Percentiles rank a stretch among this genome's conserved stretches.
Evolutionary conservation across 768 basidiomycete genomes (phyloP).

Genomic region (Chiua virens): DNA sequence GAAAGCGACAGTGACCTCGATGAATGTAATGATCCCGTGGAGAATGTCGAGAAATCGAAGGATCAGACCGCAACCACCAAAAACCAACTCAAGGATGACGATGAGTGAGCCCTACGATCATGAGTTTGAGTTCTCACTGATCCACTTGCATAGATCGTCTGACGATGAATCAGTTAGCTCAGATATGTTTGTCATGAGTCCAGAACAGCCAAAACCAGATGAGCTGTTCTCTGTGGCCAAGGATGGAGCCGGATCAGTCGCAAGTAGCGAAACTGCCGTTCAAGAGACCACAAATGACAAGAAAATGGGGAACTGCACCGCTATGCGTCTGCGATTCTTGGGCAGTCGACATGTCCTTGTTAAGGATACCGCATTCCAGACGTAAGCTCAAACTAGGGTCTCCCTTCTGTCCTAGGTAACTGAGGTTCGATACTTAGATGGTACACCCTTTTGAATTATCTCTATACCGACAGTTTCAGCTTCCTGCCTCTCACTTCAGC

Average conservation of each 20-base stretch:
- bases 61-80: neutral
- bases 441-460: constrained; percentile 40
- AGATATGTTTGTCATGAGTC: constrained; percentile 18
- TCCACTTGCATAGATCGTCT: constrained; percentile 2
- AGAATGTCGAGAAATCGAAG: neutral
- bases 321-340: constrained; percentile 10
- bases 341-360: constrained; percentile 26
- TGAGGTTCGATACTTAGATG: constrained; percentile 23
- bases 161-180: constrained; percentile 16
- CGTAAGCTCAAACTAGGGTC: constrained; percentile 9
- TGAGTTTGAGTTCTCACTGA: neutral
- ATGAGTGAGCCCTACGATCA: constrained; percentile 1
- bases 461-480: constrained; percentile 35
- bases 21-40: constrained; percentile 13
- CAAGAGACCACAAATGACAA: neutral
- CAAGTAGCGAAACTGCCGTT: constrained; percentile 6
- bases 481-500: constrained; percentile 32
- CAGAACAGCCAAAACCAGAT: constrained; percentile 4
- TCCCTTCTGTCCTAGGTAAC: neutral
- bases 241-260: neutral
- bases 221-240: neutral
- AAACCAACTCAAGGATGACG: neutral
- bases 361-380: constrained; percentile 30
- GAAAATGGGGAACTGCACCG: neutral
- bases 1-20: constrained; percentile 37